phyloP scores from a whole-genome alignment of 768 basidiomycete species.

The Mycena amicta region DNA sequence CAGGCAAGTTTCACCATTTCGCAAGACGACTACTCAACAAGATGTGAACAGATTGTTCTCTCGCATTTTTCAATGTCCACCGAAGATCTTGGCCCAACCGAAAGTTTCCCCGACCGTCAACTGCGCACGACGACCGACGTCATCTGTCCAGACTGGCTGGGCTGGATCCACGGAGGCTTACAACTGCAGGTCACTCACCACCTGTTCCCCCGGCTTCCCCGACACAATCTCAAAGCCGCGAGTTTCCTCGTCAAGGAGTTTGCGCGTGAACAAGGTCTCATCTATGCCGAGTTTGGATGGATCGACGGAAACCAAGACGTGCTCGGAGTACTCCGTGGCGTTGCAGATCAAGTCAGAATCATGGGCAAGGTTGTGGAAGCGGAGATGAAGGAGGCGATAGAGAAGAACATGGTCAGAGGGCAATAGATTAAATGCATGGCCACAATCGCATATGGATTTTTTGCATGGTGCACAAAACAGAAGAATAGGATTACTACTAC shows the following conservation, averaged over 20 bases:
- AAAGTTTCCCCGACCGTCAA: conserved; percentile 93
- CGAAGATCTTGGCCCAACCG: conserved; percentile 83
- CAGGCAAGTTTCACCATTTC: conserved; percentile 59
- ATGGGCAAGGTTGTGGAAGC: conserved; percentile 79
- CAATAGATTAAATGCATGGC: neutral
- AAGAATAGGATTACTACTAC: conserved; percentile 23
- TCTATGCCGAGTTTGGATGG: conserved; percentile 92
- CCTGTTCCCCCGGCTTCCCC: conserved; percentile 91
- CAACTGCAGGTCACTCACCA: conserved; percentile 98
- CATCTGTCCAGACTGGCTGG: conserved; percentile 79
- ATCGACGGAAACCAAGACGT: conserved; percentile 85
- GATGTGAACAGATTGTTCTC: conserved; percentile 79
- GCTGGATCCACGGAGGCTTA: conserved; percentile 94
- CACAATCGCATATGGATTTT: conserved; percentile 34
- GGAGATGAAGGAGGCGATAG: conserved; percentile 68
- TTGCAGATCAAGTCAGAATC: conserved; percentile 86
- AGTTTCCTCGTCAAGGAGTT: conserved; percentile 85
- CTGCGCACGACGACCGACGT: conserved; percentile 98
- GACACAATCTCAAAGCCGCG: conserved; percentile 88
- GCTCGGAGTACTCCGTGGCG: conserved; percentile 74
- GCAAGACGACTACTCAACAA: neutral
- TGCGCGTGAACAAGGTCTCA: conserved; percentile 80
- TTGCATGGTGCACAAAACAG: conserved; percentile 31
- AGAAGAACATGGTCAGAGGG: conserved; percentile 40
- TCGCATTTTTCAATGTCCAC: conserved; percentile 98